phyloP scores from a whole-genome alignment of 2,329 filamentous ascomycete genomes.

The Xylaria hypoxylon region DNA sequence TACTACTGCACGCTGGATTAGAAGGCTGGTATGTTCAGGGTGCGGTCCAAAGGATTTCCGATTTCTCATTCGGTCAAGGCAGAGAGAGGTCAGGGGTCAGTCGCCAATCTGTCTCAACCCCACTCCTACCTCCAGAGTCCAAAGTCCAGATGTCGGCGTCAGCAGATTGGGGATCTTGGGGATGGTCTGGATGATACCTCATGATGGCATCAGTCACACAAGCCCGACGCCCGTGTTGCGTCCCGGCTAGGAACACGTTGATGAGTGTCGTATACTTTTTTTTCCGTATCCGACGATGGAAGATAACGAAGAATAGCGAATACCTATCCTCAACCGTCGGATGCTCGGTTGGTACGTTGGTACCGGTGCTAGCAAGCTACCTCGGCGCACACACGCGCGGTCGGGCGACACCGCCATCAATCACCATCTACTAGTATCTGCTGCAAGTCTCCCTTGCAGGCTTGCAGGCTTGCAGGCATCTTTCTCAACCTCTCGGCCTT shows the following conservation, averaged over 20 bases:
- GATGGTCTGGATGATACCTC: conserved; percentile 9
- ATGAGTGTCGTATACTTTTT: conserved; percentile 5
- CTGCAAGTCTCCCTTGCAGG: background rate
- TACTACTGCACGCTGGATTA: too few relatives aligned
- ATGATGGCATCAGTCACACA: conserved; percentile 15
- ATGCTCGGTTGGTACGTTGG: background rate
- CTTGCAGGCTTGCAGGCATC: conserved; percentile 2
- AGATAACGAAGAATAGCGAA: background rate
- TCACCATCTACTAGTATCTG: background rate
- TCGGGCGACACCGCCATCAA: conserved; percentile 2
- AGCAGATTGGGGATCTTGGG: conserved; percentile 16
- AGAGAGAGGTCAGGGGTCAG: conserved; percentile 14
- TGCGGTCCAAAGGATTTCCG: background rate
- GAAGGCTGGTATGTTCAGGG: conserved; percentile 9
- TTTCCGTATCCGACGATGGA: background rate
- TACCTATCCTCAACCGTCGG: background rate
- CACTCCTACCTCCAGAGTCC: background rate
- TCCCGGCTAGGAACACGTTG: conserved; percentile 10
- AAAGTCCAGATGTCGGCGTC: conserved; percentile 14
- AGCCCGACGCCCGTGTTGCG: background rate
- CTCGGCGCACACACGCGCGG: background rate
- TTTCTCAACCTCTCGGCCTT: background rate
- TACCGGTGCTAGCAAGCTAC: conserved; percentile 2
- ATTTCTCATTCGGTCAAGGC: conserved; percentile 8
- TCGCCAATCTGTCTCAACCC: conserved; percentile 30